Conservation (phyloP, 2,329 filamentous ascomycete species). For the Ophiosphaerella herpotricha region DNA sequence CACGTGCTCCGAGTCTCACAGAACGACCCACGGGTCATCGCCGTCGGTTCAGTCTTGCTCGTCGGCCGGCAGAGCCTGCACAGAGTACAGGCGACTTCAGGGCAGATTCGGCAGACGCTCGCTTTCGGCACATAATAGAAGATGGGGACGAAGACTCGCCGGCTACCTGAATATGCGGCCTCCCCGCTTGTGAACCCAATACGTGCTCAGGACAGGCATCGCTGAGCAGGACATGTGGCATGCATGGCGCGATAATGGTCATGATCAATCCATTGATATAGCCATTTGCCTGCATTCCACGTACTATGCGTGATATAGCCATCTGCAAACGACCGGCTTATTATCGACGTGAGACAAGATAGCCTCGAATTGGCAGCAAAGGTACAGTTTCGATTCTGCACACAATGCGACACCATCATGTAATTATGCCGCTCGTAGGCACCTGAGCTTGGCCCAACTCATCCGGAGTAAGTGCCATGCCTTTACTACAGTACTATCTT, state of each 20-base stretch:
- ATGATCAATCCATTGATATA: background rate
- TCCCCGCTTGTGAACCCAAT: too few species aligned
- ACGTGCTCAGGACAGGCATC: background rate
- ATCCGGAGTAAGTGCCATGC: background rate
- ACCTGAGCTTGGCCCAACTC: too few species aligned
- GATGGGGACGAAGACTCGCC: slow-evolving; percentile 16
- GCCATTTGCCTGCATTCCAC: background rate
- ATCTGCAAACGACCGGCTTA: too few species aligned
- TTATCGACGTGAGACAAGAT: too few species aligned
- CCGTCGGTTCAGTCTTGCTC: slow-evolving; percentile 50
- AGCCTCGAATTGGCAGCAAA: too few species aligned
- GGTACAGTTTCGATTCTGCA: too few species aligned
- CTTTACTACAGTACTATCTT: background rate
- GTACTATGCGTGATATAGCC: too few species aligned
- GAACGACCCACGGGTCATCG: slow-evolving; percentile 59
- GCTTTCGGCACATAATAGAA: slow-evolving; percentile 30
- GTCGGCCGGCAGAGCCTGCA: slow-evolving; percentile 25
- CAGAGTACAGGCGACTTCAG: slow-evolving; percentile 23
- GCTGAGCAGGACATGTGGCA: background rate
- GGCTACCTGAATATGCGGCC: background rate
- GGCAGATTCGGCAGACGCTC: slow-evolving; percentile 31
- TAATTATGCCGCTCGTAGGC: too few species aligned
- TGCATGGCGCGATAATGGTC: background rate
- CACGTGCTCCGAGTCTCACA: slow-evolving; percentile 65
- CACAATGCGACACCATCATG: too few species aligned